Percentiles rank a stretch among this genome's conserved stretches.
Conservation (phyloP, 345 rosid species). For the Eucalyptus leucophloia region DNA sequence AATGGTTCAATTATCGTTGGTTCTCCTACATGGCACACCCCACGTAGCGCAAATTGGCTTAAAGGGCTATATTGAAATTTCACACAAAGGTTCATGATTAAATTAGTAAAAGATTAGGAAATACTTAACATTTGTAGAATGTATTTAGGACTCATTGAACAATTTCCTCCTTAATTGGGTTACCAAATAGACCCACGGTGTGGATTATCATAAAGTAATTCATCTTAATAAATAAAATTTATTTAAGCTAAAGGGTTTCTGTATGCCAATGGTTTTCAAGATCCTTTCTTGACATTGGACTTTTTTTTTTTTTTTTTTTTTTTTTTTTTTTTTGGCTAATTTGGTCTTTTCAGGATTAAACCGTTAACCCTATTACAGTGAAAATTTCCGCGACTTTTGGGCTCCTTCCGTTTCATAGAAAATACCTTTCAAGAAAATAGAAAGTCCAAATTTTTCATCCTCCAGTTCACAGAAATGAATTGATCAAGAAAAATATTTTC, state of each 20-base stretch:
- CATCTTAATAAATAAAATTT: background rate
- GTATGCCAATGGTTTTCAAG: background rate
- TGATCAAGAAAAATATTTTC: no score
- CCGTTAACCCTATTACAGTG: background rate
- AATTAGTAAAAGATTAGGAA: no score
- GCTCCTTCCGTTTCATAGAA: no score
- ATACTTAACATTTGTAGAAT: background rate
- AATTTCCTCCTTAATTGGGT: background rate
- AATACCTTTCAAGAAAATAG: no score
- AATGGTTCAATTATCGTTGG: rapidly evolving
- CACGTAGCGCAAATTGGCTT: background rate
- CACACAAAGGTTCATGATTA: no score
- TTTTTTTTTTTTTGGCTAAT: background rate
- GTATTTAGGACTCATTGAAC: background rate
- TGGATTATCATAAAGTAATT: background rate
- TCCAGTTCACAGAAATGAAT: rapidly evolving
- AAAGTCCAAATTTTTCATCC: no score
- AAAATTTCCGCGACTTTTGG: background rate
- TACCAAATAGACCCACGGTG: background rate
- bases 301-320: background rate
- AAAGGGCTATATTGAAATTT: background rate
- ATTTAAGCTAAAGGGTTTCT: background rate
- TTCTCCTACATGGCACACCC: rapidly evolving
- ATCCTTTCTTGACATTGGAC: background rate
- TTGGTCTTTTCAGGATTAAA: background rate